Evolutionary conservation across 2,329 filamentous ascomycete genomes (phyloP), one percentile per base, ranked within the genome.

Genomic region (Capronia americana): DNA sequence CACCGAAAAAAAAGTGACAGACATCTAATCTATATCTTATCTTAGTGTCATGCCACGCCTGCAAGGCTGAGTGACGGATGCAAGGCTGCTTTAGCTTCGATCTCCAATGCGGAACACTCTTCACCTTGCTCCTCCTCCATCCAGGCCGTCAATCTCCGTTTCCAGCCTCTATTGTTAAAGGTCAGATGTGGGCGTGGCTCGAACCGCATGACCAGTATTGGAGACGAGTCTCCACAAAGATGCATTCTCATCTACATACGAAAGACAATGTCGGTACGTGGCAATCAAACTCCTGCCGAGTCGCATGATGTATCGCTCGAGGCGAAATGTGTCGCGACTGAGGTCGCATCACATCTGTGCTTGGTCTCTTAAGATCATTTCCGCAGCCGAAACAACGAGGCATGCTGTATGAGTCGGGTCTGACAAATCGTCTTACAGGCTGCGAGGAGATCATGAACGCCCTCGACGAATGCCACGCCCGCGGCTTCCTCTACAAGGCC

Each of bases 231-330:
- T 70, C 69, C 48, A 65, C 65, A 4, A 73, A 65, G 64, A 99
- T 99, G 95, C 95, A 99, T 92, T 96, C 95, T 62, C 94, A 97
- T 82, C 83, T 99, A 2, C 93, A 98, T 77, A 97, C 92, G 30
- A 92, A 95, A 78, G 90, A 97, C 77, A 96, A 96, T 74, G 84
- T 87, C 73, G 93, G 94, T 97, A 86, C 51, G 81, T 78, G 60
- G 57, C 62, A 26, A 57, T 57, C 60, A 38, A 30, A 50, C 50
- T 54, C 57, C 57, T 66, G 60, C 60, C 23, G 55, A 66, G 60
- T 66, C 50, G 57, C 53, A 53, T 67, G 62, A 66, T 57, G 46
- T 32, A 24, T 46, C 26, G n/a, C 50, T 26, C 26, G 28, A 56
- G 32, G 26, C 58, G 10, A 12, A 23, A 23, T 61, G n/a, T 11